Evolutionary conservation across 1,284 basidiomycete genomes (phyloP).

Genomic region (Boletus hoseneyae): DNA sequence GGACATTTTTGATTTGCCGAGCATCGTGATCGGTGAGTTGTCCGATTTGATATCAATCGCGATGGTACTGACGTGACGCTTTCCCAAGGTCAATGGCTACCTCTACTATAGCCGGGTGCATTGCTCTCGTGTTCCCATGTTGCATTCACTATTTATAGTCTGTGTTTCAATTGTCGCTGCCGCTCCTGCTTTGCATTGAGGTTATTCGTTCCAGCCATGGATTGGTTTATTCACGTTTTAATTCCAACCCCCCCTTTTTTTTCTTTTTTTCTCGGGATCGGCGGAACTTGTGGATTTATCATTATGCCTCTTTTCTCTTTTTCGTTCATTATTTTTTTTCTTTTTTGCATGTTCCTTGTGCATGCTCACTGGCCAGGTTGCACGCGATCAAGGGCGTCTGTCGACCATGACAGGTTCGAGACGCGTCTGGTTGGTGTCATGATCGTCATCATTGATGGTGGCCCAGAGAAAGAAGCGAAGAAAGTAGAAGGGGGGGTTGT

Average conservation of each 20-base stretch:
- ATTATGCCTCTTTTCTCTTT: too few relatives aligned
- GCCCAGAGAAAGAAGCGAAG: too few relatives aligned
- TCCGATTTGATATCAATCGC: too few relatives aligned
- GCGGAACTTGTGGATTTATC: background rate
- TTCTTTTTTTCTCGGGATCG: background rate
- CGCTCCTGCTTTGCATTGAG: too few relatives aligned
- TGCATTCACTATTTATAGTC: conserved; percentile 11
- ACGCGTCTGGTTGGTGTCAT: too few relatives aligned
- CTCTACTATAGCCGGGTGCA: conserved; percentile 48
- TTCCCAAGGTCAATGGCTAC: conserved; percentile 71
- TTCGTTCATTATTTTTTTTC: background rate
- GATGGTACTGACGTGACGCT: background rate
- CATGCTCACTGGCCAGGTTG: background rate
- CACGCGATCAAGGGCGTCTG: background rate
- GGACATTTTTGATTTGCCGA: conserved; percentile 86
- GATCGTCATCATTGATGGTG: too few relatives aligned
- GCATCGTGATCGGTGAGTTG: conserved; percentile 73
- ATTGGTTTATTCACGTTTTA: background rate
- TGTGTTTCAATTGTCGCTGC: too few relatives aligned
- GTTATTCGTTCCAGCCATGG: background rate
- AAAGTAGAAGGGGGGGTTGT: too few relatives aligned
- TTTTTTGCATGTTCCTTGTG: background rate
- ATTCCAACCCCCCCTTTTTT: background rate
- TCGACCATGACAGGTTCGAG: too few relatives aligned
- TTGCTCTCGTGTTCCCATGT: background rate